Evolutionary conservation across 1,284 basidiomycete genomes (phyloP).

Genomic region (Coniferiporia weirii): DNA sequence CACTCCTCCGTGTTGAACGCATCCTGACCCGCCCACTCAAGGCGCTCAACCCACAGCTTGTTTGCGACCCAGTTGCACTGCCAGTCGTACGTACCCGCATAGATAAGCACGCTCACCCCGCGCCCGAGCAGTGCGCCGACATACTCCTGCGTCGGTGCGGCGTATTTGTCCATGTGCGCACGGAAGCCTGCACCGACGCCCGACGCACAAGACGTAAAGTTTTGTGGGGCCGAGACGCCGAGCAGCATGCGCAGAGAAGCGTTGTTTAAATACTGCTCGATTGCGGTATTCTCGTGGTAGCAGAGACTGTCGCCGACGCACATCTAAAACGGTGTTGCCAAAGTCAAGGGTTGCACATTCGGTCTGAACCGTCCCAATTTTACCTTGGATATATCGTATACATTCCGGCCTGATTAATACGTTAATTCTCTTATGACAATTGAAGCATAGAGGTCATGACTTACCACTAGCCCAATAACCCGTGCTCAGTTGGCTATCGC

Average conservation of each 20-base stretch:
- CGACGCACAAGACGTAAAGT: constrained; percentile 54
- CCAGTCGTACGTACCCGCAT: constrained; percentile 77
- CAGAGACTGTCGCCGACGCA: constrained; percentile 50
- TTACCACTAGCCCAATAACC: constrained; percentile 22
- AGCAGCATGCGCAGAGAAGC: constrained; percentile 49
- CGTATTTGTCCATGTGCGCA: constrained; percentile 55
- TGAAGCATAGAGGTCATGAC: constrained; percentile 17
- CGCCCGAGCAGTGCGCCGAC: constrained; percentile 70
- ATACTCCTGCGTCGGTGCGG: constrained; percentile 55
- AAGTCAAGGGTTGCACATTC: background rate
- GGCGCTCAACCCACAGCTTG: constrained; percentile 64
- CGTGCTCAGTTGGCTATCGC: constrained; percentile 49
- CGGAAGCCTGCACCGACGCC: constrained; percentile 46
- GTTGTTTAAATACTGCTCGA: constrained; percentile 51
- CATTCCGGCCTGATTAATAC: constrained; percentile 26
- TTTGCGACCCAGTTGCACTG: constrained; percentile 79
- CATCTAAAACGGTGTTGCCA: constrained; percentile 28
- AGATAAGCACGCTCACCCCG: constrained; percentile 66
- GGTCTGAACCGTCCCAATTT: constrained; percentile 1
- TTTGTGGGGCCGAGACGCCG: constrained; percentile 50
- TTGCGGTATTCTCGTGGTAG: constrained; percentile 47
- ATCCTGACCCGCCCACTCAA: constrained; percentile 63
- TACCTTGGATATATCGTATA: constrained; percentile 71
- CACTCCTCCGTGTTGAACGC: constrained; percentile 47
- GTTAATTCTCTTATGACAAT: background rate